Base-by-base conservation (phyloP, 2,329 filamentous ascomycete species). In the Botryosphaeria dothidea region DNA sequence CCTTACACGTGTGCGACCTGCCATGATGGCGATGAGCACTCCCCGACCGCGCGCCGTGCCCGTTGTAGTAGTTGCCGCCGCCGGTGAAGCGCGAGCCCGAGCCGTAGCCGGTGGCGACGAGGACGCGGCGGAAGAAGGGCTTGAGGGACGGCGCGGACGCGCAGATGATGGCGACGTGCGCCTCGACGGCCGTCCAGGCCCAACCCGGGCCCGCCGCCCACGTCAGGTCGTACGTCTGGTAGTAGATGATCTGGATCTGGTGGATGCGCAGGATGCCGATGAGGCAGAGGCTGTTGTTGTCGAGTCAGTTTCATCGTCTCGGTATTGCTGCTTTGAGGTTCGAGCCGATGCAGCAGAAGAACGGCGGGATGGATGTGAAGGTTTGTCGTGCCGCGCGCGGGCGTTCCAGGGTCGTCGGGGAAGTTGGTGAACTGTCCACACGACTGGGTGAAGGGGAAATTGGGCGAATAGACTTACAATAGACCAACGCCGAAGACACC, bases 401-500 rank as follows among this genome's bases (percentile, higher is more conserved):
- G n/a, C n/a, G n/a, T n/a, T n/a, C n/a, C n/a, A n/a, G n/a, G n/a
- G n/a, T n/a, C n/a, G n/a, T n/a, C n/a, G n/a, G n/a, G n/a, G n/a
- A n/a, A n/a, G n/a, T n/a, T n/a, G n/a, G n/a, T n/a, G n/a, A n/a
- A n/a, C n/a, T n/a, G n/a, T n/a, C n/a, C n/a, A n/a, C n/a, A n/a
- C n/a, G n/a, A n/a, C n/a, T n/a, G n/a, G n/a, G n/a, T n/a, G n/a
- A n/a, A n/a, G n/a, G n/a, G n/a, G n/a, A n/a, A n/a, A n/a, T n/a
- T n/a, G n/a, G n/a, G n/a, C n/a, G n/a, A n/a, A n/a, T n/a, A n/a
- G n/a, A n/a, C 71, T 70, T 63, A 80, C 75, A 83, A 73, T 4
- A 82, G 73, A 0, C 82, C 79, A 5, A 81, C 67, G 7, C 71
- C 80, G 73, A 80, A 76, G 68, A 83, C 75, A 49, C 80, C 78